phyloP scores from a whole-genome alignment of 2,329 filamentous ascomycete species.

The Sporothrix mexicana region DNA sequence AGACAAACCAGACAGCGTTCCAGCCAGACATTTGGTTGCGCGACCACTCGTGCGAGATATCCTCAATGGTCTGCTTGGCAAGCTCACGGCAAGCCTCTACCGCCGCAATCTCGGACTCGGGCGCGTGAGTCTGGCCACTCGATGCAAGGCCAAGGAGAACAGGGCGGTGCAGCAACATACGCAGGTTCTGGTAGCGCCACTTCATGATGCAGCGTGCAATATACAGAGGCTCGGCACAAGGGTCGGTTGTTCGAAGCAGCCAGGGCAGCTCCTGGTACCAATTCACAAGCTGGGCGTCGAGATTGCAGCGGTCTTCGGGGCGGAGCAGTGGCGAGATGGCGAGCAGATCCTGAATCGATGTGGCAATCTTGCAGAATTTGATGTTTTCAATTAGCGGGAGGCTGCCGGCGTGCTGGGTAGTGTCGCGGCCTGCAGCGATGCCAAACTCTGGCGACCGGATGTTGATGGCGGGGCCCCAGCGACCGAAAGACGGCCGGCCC shows the following conservation, averaged over 20 bases:
- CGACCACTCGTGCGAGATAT: conserved; percentile 72
- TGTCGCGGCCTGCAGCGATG: conserved; percentile 54
- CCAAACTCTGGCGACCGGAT: conserved; percentile 65
- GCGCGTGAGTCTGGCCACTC: conserved; percentile 56
- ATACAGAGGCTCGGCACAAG: conserved; percentile 72
- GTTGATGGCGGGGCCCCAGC: conserved; percentile 71
- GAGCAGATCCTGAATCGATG: conserved; percentile 76
- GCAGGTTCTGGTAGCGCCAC: conserved; percentile 80
- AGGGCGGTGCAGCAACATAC: conserved; percentile 76
- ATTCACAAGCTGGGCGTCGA: conserved; percentile 71
- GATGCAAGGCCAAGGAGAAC: conserved; percentile 70
- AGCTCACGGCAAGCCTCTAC: conserved; percentile 72
- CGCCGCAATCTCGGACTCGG: conserved; percentile 68
- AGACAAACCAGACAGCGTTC: conserved; percentile 83
- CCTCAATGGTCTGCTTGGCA: conserved; percentile 72
- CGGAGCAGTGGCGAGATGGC: conserved; percentile 71
- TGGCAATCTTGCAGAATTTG: conserved; percentile 79
- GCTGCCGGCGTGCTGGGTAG: conserved; percentile 66
- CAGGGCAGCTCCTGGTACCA: conserved; percentile 76
- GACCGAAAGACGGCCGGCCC: conserved; percentile 71
- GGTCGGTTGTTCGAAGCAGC: conserved; percentile 67
- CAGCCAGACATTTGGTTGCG: conserved; percentile 78
- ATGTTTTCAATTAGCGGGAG: conserved; percentile 77
- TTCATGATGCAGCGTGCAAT: conserved; percentile 77
- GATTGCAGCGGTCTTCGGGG: conserved; percentile 67